Evolutionary conservation across 2,329 filamentous ascomycete genomes (phyloP).

Genomic region (Biscogniauxia sp.): DNA sequence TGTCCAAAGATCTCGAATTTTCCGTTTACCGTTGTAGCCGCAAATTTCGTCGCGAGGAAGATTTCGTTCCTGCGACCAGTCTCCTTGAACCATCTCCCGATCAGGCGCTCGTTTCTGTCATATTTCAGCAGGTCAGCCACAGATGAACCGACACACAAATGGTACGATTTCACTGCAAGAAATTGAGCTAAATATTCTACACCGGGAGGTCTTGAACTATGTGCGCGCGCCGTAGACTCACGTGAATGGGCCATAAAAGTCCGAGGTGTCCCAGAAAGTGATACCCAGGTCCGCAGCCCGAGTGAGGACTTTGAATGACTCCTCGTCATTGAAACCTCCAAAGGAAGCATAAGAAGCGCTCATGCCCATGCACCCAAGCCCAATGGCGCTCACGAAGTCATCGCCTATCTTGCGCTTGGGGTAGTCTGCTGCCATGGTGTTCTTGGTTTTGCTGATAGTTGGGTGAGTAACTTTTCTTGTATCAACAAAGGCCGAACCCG

Average conservation of each 20-base stretch:
- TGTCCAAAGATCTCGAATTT: constrained; percentile 19
- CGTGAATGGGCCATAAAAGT: constrained; percentile 37
- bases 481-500: neutral
- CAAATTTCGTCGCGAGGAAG: constrained; percentile 55
- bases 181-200: too few relatives aligned
- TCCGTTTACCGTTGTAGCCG: constrained; percentile 30
- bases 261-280: constrained; percentile 32
- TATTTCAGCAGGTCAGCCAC: neutral
- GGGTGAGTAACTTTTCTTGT: neutral
- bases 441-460: neutral
- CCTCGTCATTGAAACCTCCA: constrained; percentile 27
- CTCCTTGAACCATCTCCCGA: constrained; percentile 41
- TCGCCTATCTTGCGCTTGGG: constrained; percentile 41
- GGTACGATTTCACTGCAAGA: neutral
- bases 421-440: constrained; percentile 27
- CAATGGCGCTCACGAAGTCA: constrained; percentile 41
- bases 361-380: constrained; percentile 48
- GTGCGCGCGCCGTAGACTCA: constrained; percentile 5
- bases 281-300: constrained; percentile 25
- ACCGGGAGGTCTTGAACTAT: neutral
- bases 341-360: constrained; percentile 32
- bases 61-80: constrained; percentile 46
- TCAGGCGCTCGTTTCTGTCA: constrained; percentile 38
- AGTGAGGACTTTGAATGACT: constrained; percentile 26
- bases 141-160: too few relatives aligned